Base-by-base conservation (phyloP, 345 rosid genomes). In the Pelargonium nanum region DNA sequence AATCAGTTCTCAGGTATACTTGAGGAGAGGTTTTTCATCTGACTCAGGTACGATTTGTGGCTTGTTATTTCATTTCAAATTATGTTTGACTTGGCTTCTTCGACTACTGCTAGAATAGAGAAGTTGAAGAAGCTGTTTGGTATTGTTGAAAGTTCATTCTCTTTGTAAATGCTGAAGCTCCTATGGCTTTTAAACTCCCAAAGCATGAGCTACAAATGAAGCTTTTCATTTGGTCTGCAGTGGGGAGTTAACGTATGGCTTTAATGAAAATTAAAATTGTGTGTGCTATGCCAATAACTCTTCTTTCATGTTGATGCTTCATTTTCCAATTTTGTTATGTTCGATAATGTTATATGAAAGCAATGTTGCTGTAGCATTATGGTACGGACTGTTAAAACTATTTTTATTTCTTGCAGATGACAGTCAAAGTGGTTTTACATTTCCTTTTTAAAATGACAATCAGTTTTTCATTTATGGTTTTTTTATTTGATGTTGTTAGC, bases 11-110 rank as follows among this genome's bases (percentile, higher is more conserved):
- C 78, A 75, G 65, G 63, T 62, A 61, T 75, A 63, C 22, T 70
- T 68, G 68, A 78, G 60, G 56, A 85, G 95, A 77, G 89, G 81
- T 55, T 88, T 77, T 77, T 74, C 98, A 61, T 82, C 98, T 40
- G 77, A 77, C 65, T 80, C 98, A 72, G 96, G 96, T 88, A 65
- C 16, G 15, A 15, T 40, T 19, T 48, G 21, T 32, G 22, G 28
- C 12, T 57, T 45, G 10, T 56, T n/a, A 13, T 40, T 19, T 10
- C 20, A 40, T 40, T 40, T 40, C 13, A 6, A 40, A 40, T 40
- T 40, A 2, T 12, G 48, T 40, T 40, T 40, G 48, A 12, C 15
- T 6, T 12, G 15, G 13, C 48, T 40, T 40, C 48, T 40, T 40
- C 15, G 15, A 40, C 15, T 9, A 40, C 48, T 12, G 9, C 2